Evolutionary conservation across 2,329 filamentous ascomycete species (phyloP), one percentile per base, ranked within the genome.

Genomic region (Cladophialophora bantiana): DNA sequence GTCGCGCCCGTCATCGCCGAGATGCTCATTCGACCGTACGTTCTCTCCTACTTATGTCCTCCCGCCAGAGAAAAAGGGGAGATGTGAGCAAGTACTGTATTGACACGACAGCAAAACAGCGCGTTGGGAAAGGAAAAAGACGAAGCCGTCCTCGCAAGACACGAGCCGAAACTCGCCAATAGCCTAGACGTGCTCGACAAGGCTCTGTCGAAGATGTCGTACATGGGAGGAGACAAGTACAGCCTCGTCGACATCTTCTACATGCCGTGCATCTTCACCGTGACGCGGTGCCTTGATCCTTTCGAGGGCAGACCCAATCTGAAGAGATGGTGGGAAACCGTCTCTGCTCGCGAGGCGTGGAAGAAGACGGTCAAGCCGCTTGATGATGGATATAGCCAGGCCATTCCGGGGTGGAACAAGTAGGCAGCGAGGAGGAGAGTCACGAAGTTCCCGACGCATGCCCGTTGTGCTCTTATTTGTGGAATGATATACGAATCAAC

Each of bases 131-230:
- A 50, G 3, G 15, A 54, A 7, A 13, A 42, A 7, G 62, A 64
- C 18, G 40, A 58, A 36, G 54, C 40, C 10, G 42, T 58, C 20
- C 18, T 64, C 3, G 62, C 26, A 7, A 32, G 53, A 35, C 62
- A 64, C 31, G 42, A 48, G 26, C 62, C 62, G 15, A 57, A 36
- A 57, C 62, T 64, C 2, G 10, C 35, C 7, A 31, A 26, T 7
- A 59, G 62, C 6, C 42, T 64, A 10, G 62, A 64, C 15, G 62
- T 38, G 31, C 45, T 64, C 26, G 54, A 64, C 42, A 64, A 64
- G 54, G 31, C 38, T 7, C 15, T 64, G 12, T 48, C 54, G 7
- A 40, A 36, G 54, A 59, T 35, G 34, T n/a, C 52, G 5, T 64
- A 52, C 32, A 45, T 64, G 40, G 62, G 62, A 20, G 62, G 54